Evolutionary conservation across 768 basidiomycete genomes (phyloP), one percentile per base, ranked within the genome.

Genomic region (Boletus vermiculosoides): DNA sequence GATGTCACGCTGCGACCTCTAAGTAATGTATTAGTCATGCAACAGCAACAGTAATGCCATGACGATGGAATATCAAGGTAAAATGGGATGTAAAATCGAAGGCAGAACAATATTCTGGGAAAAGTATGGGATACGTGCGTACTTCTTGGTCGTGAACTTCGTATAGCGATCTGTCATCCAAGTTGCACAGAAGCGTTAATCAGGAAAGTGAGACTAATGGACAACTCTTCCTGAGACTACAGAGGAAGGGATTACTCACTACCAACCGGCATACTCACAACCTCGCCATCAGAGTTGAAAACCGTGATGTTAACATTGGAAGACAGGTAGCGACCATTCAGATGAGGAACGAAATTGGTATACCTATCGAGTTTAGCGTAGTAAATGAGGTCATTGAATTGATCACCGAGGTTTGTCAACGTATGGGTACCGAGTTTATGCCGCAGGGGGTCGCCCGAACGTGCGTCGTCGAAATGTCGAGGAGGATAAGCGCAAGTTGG

Each of bases 241-340:
- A 37, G 15, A 41, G 11, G 30, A 54, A 50, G 7, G 6, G 9
- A 31, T 0, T 8, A 61, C 75, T 55, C 57, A 77, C 78, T 73
- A 22, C 83, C 82, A 40, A 82, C 68, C 0, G 81, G 79, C 1
- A 79, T 72, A 47, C 71, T 78, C 57, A 72, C 67, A 1, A 56
- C 58, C 25, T 73, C 57, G 16, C 74, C 77, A 15, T 70, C 53
- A 40, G 73, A 63, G 63, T 81, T 78, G 16, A 77, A 59, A 11
- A 88, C 66, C 2, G 92, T 93, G 67, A 96, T 90, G 73, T 95
- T 90, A 54, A 84, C 89, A 64, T 96, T 96, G 2, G 87, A 90
- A 1, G 91, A 85, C 46, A 97, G 74, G 70, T 93, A 94, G 45
- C 85, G 79, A 7, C 88, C 91, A 9, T 81, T 77, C 70, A 85